Base-by-base conservation (phyloP, 2,329 filamentous ascomycete genomes). In the Taxawa tesnikishii region DNA sequence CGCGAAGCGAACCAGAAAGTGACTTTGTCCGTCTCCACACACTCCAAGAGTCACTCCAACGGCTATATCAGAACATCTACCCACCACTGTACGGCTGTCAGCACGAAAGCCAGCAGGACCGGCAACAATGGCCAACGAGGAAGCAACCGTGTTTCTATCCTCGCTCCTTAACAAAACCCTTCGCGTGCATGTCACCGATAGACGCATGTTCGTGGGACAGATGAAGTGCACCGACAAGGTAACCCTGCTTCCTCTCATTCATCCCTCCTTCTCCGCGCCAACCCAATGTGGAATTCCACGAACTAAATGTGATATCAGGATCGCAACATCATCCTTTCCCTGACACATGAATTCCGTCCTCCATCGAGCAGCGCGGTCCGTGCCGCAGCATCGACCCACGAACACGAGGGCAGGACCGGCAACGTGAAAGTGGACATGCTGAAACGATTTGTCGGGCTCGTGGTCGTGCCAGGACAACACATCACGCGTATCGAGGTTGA, bases 161-260 rank as follows among this genome's bases (percentile, higher is more conserved):
- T 36, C 38, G n/a, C 43, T 55, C 25, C 38, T 57, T 11, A 54
- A 55, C 54, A 83, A 83, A 54, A 82, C 74, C 24, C 61, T 96
- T 19, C 78, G 85, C 36, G 63, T 96, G 33, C 73, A 81, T 46
- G 83, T 80, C 10, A 82, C 75, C 4, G 88, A 96, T 53, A 75
- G 73, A 11, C 82, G 90, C 38, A 76, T 94, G 54, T 98, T 96
- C 56, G 74, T 85, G 34, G 90, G 90, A 13, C 70, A 76, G 41
- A 82, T 98, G 60, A 94, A 92, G 59, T 98, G 90, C 63, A 94
- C 87, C 17, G 90, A 98, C 63, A 75, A 80, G 38, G 85, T 92
- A 61, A 31, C 71, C 66, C 11, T 26, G 26, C 19, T 23, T n/a
- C 19, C 19, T 2, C n/a, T 2, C 19, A 23, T 23, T 10, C 3